Base-by-base conservation (phyloP, 2,329 filamentous ascomycete genomes). In the Colletotrichum tofieldiae region DNA sequence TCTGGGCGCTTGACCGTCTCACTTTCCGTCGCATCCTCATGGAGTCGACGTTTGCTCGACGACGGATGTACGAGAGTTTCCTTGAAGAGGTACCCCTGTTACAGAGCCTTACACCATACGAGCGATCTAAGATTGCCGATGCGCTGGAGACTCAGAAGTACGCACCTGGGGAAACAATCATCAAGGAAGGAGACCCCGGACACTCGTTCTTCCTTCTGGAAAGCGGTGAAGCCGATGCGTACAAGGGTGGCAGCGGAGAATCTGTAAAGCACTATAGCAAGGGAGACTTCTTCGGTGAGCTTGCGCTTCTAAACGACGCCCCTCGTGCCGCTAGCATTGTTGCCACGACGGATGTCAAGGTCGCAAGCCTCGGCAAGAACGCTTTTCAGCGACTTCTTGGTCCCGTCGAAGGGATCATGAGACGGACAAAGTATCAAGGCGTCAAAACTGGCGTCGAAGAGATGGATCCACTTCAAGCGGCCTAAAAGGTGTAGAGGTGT, bases 1-100 rank as follows among this genome's bases (percentile, higher is more conserved):
- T 99, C 12, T 99, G 96, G 96, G 95, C 95, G 26, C 88, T 99
- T 62, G 96, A 99, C 81, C 94, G 96, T 65, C 89, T 98, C 74
- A 99, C 96, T 12, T 99, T 99, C 88, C 94, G 96, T 77, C 94
- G 96, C 73, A 98, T 99, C 75, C 88, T 99, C 74, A 98, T 99
- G 95, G 96, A 98, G 84, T 97, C 94, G 49, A 97, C 96, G 4
- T 98, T 98, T 85, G 94, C 97, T 77, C 93, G 96, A 68, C 92
- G 96, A 77, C 93, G 96, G 78, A 96, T 98, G 92, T 98, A 98
- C 83, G 96, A 99, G 84, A 94, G 92, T 77, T 98, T 99, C 86
- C 88, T 99, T 29, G 95, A 97, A 81, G 95, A 98, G 80, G 96
- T 98, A 2, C 94, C 94, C 0, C 88, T 98, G 39, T 89, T 99